Evolutionary conservation across 192 early-diverging fungal species (phyloP).

Genomic region (Backusella circina): DNA sequence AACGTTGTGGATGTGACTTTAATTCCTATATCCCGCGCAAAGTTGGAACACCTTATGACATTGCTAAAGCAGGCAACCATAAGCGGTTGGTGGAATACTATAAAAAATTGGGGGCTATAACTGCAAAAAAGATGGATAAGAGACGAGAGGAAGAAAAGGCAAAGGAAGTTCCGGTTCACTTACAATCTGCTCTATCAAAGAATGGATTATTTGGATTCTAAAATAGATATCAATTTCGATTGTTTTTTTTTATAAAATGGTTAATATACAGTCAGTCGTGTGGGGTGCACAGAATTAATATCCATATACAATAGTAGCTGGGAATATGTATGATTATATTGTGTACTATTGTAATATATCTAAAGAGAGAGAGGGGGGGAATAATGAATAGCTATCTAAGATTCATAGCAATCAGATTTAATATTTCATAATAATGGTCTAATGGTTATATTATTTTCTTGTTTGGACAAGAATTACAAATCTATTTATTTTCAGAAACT

Average conservation of each 20-base stretch:
- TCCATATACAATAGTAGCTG: neutral
- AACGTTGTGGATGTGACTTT: constrained; percentile 25
- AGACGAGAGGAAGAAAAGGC: constrained; percentile 26
- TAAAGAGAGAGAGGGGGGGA: neutral
- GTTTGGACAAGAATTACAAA: neutral
- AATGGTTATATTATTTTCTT: neutral
- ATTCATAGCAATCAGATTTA: neutral
- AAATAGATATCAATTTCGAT: neutral
- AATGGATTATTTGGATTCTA: constrained; percentile 28
- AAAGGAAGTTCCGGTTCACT: constrained; percentile 21
- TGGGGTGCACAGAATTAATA: neutral
- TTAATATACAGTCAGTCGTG: neutral
- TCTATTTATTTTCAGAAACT: neutral
- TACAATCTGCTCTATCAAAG: constrained; percentile 21
- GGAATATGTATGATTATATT: neutral
- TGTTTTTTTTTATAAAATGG: neutral
- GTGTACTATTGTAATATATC: neutral
- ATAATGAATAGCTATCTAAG: neutral
- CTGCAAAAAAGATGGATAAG: constrained; percentile 32
- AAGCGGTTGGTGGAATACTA: constrained; percentile 29
- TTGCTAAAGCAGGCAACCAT: constrained; percentile 25
- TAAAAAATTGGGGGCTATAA: constrained; percentile 21
- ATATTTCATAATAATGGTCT: neutral
- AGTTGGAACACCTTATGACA: constrained; percentile 29
- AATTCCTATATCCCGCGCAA: constrained; percentile 29